Conservation (phyloP, 352 stramenopile genomes). For the Globisporangium paroecandrum region DNA sequence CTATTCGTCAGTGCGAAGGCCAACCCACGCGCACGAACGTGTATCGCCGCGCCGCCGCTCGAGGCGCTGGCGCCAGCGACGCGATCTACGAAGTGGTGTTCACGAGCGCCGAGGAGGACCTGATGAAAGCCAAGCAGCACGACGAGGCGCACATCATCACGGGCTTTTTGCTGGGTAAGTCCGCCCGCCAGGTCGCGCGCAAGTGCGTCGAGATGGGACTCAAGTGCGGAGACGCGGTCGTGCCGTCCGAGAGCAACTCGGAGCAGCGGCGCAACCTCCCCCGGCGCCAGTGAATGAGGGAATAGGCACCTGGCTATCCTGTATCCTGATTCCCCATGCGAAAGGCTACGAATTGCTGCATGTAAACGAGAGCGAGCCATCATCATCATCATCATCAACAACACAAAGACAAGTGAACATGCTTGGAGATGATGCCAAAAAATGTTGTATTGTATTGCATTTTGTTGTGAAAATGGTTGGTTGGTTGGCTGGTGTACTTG, state of each 20-base stretch:
- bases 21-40: too few relatives aligned
- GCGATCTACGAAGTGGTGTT: slow-evolving; percentile 35
- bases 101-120: slow-evolving; percentile 46
- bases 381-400: background rate
- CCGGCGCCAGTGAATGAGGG: background rate
- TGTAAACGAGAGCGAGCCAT: background rate
- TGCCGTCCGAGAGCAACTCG: slow-evolving; percentile 30
- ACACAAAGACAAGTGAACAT: background rate
- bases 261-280: slow-evolving; percentile 37
- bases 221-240: slow-evolving; percentile 35
- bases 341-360: background rate
- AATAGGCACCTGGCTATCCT: background rate
- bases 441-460: slow-evolving; percentile 1
- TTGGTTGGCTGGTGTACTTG: background rate
- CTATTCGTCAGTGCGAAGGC: too few relatives aligned
- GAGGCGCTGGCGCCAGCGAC: too few relatives aligned
- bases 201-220: slow-evolving; percentile 55
- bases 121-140: slow-evolving; percentile 38
- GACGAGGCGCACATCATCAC: slow-evolving; percentile 39
- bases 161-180: slow-evolving; percentile 30
- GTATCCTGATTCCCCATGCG: background rate
- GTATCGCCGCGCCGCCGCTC: too few relatives aligned
- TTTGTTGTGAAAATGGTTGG: background rate
- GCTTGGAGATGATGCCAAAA: background rate
- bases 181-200: slow-evolving; percentile 36